phyloP scores from a whole-genome alignment of 2,329 filamentous ascomycete species.

The Fonsecaea pedrosoi region DNA sequence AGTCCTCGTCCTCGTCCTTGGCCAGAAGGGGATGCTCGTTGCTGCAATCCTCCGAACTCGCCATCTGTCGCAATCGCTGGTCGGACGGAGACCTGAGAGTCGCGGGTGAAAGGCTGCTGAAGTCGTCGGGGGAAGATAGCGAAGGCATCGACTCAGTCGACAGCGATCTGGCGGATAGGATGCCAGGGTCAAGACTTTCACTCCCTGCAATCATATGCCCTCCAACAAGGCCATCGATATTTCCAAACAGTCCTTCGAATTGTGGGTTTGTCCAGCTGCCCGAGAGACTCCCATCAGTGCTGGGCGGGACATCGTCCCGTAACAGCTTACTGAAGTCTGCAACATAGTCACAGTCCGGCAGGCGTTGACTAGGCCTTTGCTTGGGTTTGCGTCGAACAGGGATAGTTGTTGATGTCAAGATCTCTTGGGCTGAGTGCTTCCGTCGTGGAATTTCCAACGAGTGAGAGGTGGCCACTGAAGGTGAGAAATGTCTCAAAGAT shows the following conservation, averaged over 20 bases:
- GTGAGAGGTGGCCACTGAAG: neutral
- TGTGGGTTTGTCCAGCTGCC: constrained; percentile 53
- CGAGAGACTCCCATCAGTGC: constrained; percentile 53
- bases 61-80: constrained; percentile 56
- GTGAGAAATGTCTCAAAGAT: constrained; percentile 6
- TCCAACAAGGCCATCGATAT: constrained; percentile 55
- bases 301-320: constrained; percentile 59
- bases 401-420: constrained; percentile 66
- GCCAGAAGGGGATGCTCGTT: constrained; percentile 64
- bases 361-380: constrained; percentile 49
- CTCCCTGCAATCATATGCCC: constrained; percentile 50
- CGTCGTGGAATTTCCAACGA: constrained; percentile 20
- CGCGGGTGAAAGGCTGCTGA: constrained; percentile 54
- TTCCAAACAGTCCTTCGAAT: constrained; percentile 63
- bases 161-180: constrained; percentile 56
- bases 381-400: constrained; percentile 56
- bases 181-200: constrained; percentile 54
- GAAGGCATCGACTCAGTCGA: constrained; percentile 66
- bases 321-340: constrained; percentile 63
- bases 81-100: constrained; percentile 48
- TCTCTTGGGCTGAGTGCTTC: constrained; percentile 36
- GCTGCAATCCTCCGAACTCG: constrained; percentile 61
- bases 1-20: constrained; percentile 43
- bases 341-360: constrained; percentile 51
- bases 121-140: constrained; percentile 56